Conservation (phyloP, 345 rosid species). For the Eutrema heterophyllum region DNA sequence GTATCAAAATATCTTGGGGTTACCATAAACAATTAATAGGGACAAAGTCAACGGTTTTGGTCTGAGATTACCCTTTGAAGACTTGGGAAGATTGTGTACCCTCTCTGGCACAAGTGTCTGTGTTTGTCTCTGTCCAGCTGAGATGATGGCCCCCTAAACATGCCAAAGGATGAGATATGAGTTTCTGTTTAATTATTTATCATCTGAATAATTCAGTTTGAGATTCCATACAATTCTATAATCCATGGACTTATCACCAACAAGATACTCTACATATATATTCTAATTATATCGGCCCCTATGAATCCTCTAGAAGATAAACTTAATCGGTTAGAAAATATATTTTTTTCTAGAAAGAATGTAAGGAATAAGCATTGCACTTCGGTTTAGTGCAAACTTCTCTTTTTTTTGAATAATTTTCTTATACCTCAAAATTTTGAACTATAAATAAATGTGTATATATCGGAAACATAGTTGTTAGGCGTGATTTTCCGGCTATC, state of each 20-base stretch:
- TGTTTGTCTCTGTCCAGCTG: conserved; percentile 23
- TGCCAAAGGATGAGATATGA: conserved; percentile 28
- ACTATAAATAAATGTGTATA: too few relatives aligned
- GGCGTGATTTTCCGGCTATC: too few relatives aligned
- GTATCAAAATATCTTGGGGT: conserved; percentile 14
- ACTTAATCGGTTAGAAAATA: background rate
- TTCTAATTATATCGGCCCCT: background rate
- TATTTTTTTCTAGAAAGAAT: background rate
- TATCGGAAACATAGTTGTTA: too few relatives aligned
- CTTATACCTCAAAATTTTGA: too few relatives aligned
- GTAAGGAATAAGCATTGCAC: background rate
- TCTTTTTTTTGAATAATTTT: too few relatives aligned
- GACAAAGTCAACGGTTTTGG: conserved; percentile 29
- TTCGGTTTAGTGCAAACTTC: too few relatives aligned
- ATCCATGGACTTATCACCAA: background rate
- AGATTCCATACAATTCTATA: conserved; percentile 23
- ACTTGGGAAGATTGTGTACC: conserved; percentile 31
- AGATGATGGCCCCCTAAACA: conserved; percentile 27
- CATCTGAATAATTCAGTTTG: conserved; percentile 14
- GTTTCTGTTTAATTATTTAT: conserved; percentile 1
- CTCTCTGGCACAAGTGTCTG: conserved; percentile 31
- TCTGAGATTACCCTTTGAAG: conserved; percentile 34
- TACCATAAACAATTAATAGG: conserved; percentile 13
- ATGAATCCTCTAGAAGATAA: background rate
- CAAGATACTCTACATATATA: conserved; percentile 12